phyloP scores from a whole-genome alignment of 371 early-diverging fungal species.

The Mucor irregularis region DNA sequence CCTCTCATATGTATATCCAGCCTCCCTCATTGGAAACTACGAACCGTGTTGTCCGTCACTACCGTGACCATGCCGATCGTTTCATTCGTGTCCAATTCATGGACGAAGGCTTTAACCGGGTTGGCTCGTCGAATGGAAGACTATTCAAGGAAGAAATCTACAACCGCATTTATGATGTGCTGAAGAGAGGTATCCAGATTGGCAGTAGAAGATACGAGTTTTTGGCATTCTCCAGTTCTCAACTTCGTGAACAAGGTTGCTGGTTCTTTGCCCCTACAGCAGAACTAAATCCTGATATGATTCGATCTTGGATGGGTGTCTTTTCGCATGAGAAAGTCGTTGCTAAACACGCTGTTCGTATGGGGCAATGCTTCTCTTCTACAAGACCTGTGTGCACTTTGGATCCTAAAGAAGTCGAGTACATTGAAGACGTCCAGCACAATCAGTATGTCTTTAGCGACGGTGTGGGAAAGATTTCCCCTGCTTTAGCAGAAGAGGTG shows the following conservation, averaged over 20 bases:
- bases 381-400: slow-evolving; percentile 54
- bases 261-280: slow-evolving; percentile 67
- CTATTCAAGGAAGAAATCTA: slow-evolving; percentile 42
- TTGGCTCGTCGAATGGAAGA: slow-evolving; percentile 24
- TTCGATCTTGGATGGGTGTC: slow-evolving; percentile 75
- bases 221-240: slow-evolving; percentile 71
- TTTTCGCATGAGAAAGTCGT: slow-evolving; percentile 68
- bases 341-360: slow-evolving; percentile 72
- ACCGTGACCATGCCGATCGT: slow-evolving; percentile 44
- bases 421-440: slow-evolving; percentile 58
- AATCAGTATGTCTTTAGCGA: slow-evolving; percentile 75
- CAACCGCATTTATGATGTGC: slow-evolving; percentile 48
- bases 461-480: slow-evolving; percentile 79
- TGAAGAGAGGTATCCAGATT: slow-evolving; percentile 61
- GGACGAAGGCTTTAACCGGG: slow-evolving; percentile 58
- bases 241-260: slow-evolving; percentile 68
- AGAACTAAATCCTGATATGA: slow-evolving; percentile 51
- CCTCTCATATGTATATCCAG: slow-evolving; percentile 57
- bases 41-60: slow-evolving; percentile 70
- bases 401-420: slow-evolving; percentile 31
- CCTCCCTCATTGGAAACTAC: slow-evolving; percentile 61
- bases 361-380: slow-evolving; percentile 81
- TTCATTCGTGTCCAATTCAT: slow-evolving; percentile 71
- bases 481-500: slow-evolving; percentile 53
- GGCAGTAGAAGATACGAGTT: slow-evolving; percentile 66